Conservation (phyloP, 2,329 filamentous ascomycete species). For the Trichoderma koningiopsis region DNA sequence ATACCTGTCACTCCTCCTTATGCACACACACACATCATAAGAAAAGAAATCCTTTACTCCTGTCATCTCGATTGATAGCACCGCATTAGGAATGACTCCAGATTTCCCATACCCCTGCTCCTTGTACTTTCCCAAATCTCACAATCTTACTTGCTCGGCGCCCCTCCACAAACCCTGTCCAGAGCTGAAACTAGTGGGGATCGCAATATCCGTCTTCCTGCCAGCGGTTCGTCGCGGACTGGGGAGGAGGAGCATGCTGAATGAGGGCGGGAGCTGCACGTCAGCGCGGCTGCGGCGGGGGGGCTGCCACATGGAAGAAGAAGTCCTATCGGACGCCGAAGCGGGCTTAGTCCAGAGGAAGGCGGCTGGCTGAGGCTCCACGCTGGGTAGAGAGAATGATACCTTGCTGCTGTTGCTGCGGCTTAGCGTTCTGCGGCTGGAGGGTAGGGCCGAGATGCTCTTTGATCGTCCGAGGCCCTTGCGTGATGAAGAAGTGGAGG, state of each 20-base stretch:
- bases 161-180: neutral
- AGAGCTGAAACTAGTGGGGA: neutral
- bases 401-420: neutral
- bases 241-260: neutral
- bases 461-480: constrained; percentile 8
- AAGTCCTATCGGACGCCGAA: neutral
- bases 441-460: constrained; percentile 10
- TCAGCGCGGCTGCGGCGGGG: neutral
- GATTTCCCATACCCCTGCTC: neutral
- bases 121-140: neutral
- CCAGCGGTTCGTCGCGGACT: neutral
- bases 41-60: neutral
- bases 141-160: neutral
- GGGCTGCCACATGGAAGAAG: neutral
- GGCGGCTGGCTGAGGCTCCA: constrained; percentile 17
- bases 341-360: constrained; percentile 6
- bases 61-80: constrained; percentile 17
- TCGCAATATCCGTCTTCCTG: neutral
- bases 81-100: constrained; percentile 1
- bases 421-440: constrained; percentile 2
- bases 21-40: neutral
- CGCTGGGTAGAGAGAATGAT: neutral
- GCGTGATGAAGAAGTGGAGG: neutral
- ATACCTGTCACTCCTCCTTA: neutral
- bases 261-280: neutral